phyloP scores from a whole-genome alignment of 2,329 filamentous ascomycete genomes.

The Aspergillus pseudotamarii region DNA sequence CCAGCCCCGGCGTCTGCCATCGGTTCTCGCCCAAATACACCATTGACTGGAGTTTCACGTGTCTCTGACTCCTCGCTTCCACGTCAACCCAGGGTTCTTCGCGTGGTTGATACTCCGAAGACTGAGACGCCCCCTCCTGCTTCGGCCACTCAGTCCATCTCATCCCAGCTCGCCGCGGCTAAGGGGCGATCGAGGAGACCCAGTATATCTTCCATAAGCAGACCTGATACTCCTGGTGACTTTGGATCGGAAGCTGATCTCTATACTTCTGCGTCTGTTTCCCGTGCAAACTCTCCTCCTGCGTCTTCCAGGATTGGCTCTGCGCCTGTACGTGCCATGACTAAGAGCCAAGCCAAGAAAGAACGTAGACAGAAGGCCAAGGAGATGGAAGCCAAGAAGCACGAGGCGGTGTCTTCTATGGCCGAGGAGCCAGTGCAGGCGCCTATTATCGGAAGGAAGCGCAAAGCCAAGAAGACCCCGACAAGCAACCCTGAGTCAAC shows the following conservation, averaged over 20 bases:
- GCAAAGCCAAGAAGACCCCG: constrained; percentile 56
- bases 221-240: constrained; percentile 64
- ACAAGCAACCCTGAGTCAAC: constrained; percentile 26
- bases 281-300: constrained; percentile 61
- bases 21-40: constrained; percentile 54
- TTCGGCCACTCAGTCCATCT: constrained; percentile 35
- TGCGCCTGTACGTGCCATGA: constrained; percentile 61
- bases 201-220: constrained; percentile 58
- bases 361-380: constrained; percentile 56
- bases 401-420: constrained; percentile 37
- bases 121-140: constrained; percentile 44
- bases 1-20: constrained; percentile 37
- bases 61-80: constrained; percentile 41
- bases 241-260: constrained; percentile 61
- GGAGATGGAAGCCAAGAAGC: constrained; percentile 47
- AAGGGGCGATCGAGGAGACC: constrained; percentile 39
- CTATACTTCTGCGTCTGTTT: constrained; percentile 61
- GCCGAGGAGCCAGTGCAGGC: constrained; percentile 59
- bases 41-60: constrained; percentile 41
- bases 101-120: constrained; percentile 60
- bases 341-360: constrained; percentile 66
- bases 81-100: constrained; percentile 55
- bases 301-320: constrained; percentile 58
- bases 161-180: constrained; percentile 31
- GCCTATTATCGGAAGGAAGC: constrained; percentile 65